Base-by-base conservation (phyloP, 768 basidiomycete species). In the Suillus placidus region DNA sequence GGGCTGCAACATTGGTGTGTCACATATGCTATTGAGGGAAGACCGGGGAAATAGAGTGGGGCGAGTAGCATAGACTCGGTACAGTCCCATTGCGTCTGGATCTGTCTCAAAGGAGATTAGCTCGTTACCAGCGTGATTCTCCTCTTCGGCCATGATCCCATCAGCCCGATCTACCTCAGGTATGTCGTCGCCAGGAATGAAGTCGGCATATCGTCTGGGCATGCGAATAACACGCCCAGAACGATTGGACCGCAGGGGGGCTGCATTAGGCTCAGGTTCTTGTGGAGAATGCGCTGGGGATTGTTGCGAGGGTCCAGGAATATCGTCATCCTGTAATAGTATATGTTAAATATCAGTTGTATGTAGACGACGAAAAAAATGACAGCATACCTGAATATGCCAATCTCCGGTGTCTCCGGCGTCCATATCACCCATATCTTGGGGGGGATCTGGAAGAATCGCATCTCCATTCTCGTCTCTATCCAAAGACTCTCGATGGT, bases 201-300 rank as follows among this genome's bases (percentile, higher is more conserved):
- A 67, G 20, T 67, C 58, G 3, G 2, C 7, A 16, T 47, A 66
- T 34, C 26, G 16, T 30, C 8, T 38, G 26, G 65, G 65, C 40
- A 66, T 42, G 18, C 18, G 32, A 40, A 66, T 57, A 2, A 12
- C 9, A 5, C 62, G 23, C 3, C 62, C 62, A 7, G 47, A 52
- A 30, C 1, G 14, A 8, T 52, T 52, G 6, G 51, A 42, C 1
- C 16, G 42, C 16, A 18, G 42, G 42, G 6, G 42, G 1, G 42
- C 5, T 18, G 42, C 16, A 2, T 26, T 26, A 26, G 26, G 26
- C 16, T 42, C 42, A 18, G 42, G 42, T 42, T 18, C 4, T 42
- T 16, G 42, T 18, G 16, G 42, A 16, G 42, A 52, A 30, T 16
- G 49, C 2, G 26, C 13, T 6, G 13, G 49, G 49, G 26, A 30